Conservation (phyloP, 371 early-diverging fungal species). For the Parasitella parasitica region DNA sequence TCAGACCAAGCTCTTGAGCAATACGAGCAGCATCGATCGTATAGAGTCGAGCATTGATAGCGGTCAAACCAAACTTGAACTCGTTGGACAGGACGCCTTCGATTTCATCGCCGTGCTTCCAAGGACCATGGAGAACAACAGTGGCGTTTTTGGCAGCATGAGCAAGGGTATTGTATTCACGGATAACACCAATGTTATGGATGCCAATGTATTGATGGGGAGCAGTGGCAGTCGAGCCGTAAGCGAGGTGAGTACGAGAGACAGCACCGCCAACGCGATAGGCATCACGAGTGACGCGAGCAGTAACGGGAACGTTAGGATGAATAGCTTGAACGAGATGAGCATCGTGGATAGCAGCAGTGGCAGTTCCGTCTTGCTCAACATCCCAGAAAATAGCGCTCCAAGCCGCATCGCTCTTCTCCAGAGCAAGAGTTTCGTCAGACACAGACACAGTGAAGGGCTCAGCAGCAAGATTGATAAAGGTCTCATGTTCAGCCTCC, state of each 20-base stretch:
- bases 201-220: conserved; percentile 60
- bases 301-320: conserved; percentile 30
- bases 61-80: conserved; percentile 62
- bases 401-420: conserved; percentile 29
- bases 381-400: conserved; percentile 72
- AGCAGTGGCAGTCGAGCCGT: conserved; percentile 32
- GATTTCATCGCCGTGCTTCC: conserved; percentile 67
- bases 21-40: conserved; percentile 67
- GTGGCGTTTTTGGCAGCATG: conserved; percentile 54
- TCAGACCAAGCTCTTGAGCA: conserved; percentile 63
- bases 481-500: conserved; percentile 35
- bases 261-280: conserved; percentile 60
- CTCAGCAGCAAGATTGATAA: conserved; percentile 28
- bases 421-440: conserved; percentile 12
- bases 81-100: conserved; percentile 67
- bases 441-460: conserved; percentile 7
- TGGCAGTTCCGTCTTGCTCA: conserved; percentile 48
- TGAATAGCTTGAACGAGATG: conserved; percentile 39
- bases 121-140: conserved; percentile 68
- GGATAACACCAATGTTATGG: conserved; percentile 60
- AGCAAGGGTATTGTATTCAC: conserved; percentile 65
- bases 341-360: conserved; percentile 53
- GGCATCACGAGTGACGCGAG: conserved; percentile 54
- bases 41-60: conserved; percentile 60
- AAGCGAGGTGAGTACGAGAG: conserved; percentile 54